Evolutionary conservation across 768 basidiomycete species (phyloP), one percentile per base, ranked within the genome.

Genomic region (Paxillus ammoniavirescens): DNA sequence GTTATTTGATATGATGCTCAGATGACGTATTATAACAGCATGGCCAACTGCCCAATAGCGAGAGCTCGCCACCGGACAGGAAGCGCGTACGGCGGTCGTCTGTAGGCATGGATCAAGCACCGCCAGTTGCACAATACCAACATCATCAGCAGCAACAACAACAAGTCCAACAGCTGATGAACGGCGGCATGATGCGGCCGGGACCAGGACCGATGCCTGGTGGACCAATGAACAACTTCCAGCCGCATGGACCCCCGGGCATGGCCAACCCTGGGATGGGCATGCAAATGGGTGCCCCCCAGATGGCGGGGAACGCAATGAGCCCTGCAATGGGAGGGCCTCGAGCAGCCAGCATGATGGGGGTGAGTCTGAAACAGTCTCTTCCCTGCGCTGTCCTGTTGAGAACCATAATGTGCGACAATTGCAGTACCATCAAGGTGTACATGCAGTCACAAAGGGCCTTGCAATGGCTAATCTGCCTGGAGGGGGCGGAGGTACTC

Each of bases 81-180:
- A 85, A 86, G 63, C 80, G 81, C 33, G 37, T 62, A 31, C 80
- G 82, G 28, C 75, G 76, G 26, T 80, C 82, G 23, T 82, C 82
- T 5, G 64, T 61, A n/a, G 42, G 50, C 43, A 63, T 74, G 57
- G 78, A 80, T 51, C 78, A 76, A 49, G 70, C 68, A n/a, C 72
- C 72, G 17, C 60, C 72, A 15, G 60, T 68, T 43, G 65, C 70
- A 8, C 72, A 70, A 47, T 75, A 69, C 18, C 65, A 63, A 43
- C 66, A 65, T 49, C 71, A 59, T 33, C 73, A 65, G n/a, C 73
- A 70, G 44, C 26, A 26, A 26, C 26, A 26, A 26, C 71, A 67
- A 43, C 67, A 55, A 21, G 69, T 66, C n/a, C 73, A 72, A 43
- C 72, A 71, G 41, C 72, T 73, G 65, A 61, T 68, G 43, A 77